Conservation (phyloP, 1,284 basidiomycete species). For the Microbotryum scabiosae region DNA sequence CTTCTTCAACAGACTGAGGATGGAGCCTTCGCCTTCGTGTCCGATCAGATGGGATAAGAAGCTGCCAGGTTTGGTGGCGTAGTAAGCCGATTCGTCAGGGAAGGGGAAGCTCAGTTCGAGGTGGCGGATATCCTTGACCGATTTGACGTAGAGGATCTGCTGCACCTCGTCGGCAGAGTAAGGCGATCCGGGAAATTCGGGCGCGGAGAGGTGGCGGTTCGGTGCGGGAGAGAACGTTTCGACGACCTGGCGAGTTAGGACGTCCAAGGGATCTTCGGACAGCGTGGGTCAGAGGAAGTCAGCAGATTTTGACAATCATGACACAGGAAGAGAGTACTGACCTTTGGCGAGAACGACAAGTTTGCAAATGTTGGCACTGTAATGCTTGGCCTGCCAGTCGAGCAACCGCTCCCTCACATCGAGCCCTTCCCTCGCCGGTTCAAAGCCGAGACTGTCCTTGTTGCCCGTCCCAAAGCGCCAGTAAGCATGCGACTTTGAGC, state of each 20-base stretch:
- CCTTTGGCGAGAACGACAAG: slow-evolving; percentile 84
- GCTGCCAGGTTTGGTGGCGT: slow-evolving; percentile 56
- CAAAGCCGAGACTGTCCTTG: slow-evolving; percentile 67
- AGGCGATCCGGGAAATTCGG: slow-evolving; percentile 68
- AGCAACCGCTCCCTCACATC: slow-evolving; percentile 86
- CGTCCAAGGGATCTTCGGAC: slow-evolving; percentile 66
- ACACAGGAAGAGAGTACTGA: slow-evolving; percentile 35
- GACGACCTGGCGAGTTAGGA: slow-evolving; percentile 61
- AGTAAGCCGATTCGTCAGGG: slow-evolving; percentile 64
- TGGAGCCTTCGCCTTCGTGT: slow-evolving; percentile 90
- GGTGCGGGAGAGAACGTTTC: slow-evolving; percentile 66
- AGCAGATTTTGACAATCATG: neutral
- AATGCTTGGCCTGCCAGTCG: slow-evolving; percentile 90
- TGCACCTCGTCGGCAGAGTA: slow-evolving; percentile 37
- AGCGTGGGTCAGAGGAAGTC: slow-evolving; percentile 23
- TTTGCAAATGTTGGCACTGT: slow-evolving; percentile 90
- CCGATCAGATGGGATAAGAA: slow-evolving; percentile 84
- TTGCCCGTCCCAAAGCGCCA: slow-evolving; percentile 92
- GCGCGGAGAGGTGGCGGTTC: slow-evolving; percentile 56
- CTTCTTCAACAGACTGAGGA: slow-evolving; percentile 83
- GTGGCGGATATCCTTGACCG: slow-evolving; percentile 80
- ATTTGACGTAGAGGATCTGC: slow-evolving; percentile 77
- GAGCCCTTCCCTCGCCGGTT: slow-evolving; percentile 52
- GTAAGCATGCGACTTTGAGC: slow-evolving; percentile 72
- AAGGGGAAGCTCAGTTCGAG: slow-evolving; percentile 70